phyloP scores from a whole-genome alignment of 1,284 basidiomycete genomes.

The Hypsizygus ulmarius region DNA sequence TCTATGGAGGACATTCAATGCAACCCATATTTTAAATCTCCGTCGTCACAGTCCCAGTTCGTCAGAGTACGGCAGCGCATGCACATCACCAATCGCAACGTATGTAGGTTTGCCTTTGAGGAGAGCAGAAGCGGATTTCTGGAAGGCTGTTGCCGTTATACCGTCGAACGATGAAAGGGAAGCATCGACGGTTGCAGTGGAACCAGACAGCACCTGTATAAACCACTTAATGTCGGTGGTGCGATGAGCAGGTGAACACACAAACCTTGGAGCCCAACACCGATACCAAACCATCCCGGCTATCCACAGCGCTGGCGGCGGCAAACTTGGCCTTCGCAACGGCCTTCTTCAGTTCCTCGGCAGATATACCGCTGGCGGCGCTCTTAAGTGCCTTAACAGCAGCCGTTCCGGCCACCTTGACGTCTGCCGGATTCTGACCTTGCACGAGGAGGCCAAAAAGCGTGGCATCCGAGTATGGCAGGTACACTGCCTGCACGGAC shows the following conservation, averaged over 20 bases:
- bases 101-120: constrained; percentile 78
- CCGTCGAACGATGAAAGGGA: constrained; percentile 61
- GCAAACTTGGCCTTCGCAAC: constrained; percentile 85
- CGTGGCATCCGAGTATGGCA: constrained; percentile 88
- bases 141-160: constrained; percentile 58
- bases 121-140: constrained; percentile 51
- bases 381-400: constrained; percentile 70
- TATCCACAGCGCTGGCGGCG: constrained; percentile 69
- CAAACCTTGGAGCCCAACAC: constrained; percentile 63
- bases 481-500: constrained; percentile 68
- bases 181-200: constrained; percentile 50
- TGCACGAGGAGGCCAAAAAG: constrained; percentile 81
- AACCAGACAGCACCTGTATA: constrained; percentile 57
- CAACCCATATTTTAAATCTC: constrained; percentile 11
- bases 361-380: constrained; percentile 48
- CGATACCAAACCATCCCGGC: constrained; percentile 65
- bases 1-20: constrained; percentile 20
- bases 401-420: constrained; percentile 64
- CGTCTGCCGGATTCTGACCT: constrained; percentile 53
- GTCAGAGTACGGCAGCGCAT: constrained; percentile 77
- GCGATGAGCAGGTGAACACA: constrained; percentile 15
- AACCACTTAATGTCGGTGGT: constrained; percentile 1
- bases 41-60: constrained; percentile 73
- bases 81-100: constrained; percentile 80
- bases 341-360: constrained; percentile 77